A percentile compares a stretch with the other conserved stretches of the same genome.
Conservation (phyloP, 2,329 filamentous ascomycete species). For the Chlorencoelia australis region DNA sequence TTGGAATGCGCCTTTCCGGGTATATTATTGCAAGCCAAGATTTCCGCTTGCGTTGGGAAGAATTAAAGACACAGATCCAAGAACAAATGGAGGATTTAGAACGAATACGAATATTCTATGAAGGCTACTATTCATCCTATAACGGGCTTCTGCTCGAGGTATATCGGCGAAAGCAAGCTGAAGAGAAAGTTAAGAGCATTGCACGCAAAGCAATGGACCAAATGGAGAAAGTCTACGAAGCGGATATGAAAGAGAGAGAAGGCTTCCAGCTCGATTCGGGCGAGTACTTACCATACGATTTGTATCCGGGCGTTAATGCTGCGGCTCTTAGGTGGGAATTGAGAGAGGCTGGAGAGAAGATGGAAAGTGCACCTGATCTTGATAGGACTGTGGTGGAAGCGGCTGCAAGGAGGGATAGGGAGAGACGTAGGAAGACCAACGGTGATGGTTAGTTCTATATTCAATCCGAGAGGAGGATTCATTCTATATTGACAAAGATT, state of each 20-base stretch:
- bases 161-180: constrained; percentile 60
- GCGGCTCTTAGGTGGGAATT: constrained; percentile 21
- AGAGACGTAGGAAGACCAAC: constrained; percentile 11
- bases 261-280: constrained; percentile 73
- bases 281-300: constrained; percentile 76
- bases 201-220: constrained; percentile 69
- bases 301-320: constrained; percentile 70
- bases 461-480: no score
- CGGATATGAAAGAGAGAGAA: constrained; percentile 65
- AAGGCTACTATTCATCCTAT: constrained; percentile 77
- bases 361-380: constrained; percentile 15
- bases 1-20: constrained; percentile 53
- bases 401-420: constrained; percentile 19
- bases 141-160: constrained; percentile 77
- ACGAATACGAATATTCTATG: constrained; percentile 71
- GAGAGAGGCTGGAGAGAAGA: constrained; percentile 10
- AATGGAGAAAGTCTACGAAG: constrained; percentile 63
- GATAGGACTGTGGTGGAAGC: constrained; percentile 19
- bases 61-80: constrained; percentile 61
- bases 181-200: constrained; percentile 63
- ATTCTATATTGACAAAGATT: no score
- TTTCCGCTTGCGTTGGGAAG: constrained; percentile 60
- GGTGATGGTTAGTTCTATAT: background rate
- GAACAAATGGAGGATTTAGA: constrained; percentile 66
- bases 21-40: constrained; percentile 56